Conservation (phyloP, 768 basidiomycete genomes). For the Suillus subluteus region DNA sequence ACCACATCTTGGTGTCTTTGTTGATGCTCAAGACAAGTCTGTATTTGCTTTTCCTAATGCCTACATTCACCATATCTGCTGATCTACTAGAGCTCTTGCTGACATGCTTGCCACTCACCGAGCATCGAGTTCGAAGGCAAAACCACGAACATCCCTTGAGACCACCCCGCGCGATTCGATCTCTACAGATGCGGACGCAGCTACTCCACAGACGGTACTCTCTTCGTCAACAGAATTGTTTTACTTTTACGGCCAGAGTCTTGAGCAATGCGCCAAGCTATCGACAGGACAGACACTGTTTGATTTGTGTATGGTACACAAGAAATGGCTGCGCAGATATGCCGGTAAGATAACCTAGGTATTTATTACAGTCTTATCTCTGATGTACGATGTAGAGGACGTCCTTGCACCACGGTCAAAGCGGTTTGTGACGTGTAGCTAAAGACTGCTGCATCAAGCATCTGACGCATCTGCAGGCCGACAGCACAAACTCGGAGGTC, state of each 20-base stretch:
- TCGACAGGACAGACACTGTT: slow-evolving; percentile 84
- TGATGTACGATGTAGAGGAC: slow-evolving; percentile 64
- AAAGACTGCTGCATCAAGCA: not conserved
- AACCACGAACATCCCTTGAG: slow-evolving; percentile 72
- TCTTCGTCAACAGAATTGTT: slow-evolving; percentile 96
- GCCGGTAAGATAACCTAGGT: slow-evolving; percentile 56
- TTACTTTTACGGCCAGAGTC: slow-evolving; percentile 93
- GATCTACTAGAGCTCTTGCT: slow-evolving; percentile 64
- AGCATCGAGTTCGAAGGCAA: slow-evolving; percentile 39
- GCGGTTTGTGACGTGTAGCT: slow-evolving; percentile 47
- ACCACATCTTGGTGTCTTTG: slow-evolving; percentile 88
- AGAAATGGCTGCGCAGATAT: slow-evolving; percentile 94
- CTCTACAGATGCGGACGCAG: slow-evolving; percentile 45
- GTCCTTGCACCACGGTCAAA: slow-evolving; percentile 77
- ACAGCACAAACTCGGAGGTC: slow-evolving; percentile 61
- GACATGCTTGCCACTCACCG: slow-evolving; percentile 92
- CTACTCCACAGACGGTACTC: slow-evolving; percentile 67
- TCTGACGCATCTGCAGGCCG: slow-evolving; percentile 36
- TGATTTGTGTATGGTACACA: slow-evolving; percentile 80
- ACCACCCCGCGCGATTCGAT: slow-evolving; percentile 43
- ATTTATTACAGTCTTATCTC: not conserved
- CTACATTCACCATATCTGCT: not conserved
- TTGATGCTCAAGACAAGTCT: slow-evolving; percentile 97
- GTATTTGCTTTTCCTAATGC: slow-evolving; percentile 29
- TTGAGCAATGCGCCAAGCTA: slow-evolving; percentile 92